phyloP scores from a whole-genome alignment of 805 yeast genomes.

The Candida anglica region DNA sequence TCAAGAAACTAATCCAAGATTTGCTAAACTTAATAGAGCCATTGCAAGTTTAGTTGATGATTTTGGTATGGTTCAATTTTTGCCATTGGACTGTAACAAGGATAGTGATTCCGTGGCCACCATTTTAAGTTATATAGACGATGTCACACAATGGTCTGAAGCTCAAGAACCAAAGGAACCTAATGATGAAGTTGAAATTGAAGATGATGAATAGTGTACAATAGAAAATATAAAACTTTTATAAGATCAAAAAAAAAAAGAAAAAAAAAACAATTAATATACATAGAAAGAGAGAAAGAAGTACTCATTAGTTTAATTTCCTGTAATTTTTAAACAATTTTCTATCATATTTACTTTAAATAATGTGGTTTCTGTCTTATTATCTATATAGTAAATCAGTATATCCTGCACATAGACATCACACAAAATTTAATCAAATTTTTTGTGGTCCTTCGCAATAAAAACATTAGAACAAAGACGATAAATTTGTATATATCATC shows the following conservation, averaged over 20 bases:
- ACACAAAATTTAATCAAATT: not conserved
- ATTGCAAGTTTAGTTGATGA: constrained; percentile 93
- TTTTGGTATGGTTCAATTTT: constrained; percentile 97
- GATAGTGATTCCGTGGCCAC: constrained; percentile 75
- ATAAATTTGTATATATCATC: no score
- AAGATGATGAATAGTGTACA: constrained; percentile 42
- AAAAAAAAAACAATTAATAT: not conserved
- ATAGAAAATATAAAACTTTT: no score
- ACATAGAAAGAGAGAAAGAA: not conserved
- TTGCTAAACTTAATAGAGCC: constrained; percentile 66
- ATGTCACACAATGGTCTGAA: constrained; percentile 97
- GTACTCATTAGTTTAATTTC: no score
- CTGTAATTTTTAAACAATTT: no score
- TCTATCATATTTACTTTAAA: no score
- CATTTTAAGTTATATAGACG: constrained; percentile 89
- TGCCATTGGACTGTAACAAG: constrained; percentile 73
- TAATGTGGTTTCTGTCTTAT: no score
- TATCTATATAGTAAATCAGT: no score
- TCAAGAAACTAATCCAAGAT: constrained; percentile 51
- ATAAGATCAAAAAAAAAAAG: no score
- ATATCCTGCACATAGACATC: not conserved
- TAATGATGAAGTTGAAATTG: constrained; percentile 45
- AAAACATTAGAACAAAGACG: no score
- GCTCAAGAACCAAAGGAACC: constrained; percentile 97
- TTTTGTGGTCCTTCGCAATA: no score